Evolutionary conservation across 2,329 filamentous ascomycete genomes (phyloP).

Genomic region (Arthrobotrys megalospora): DNA sequence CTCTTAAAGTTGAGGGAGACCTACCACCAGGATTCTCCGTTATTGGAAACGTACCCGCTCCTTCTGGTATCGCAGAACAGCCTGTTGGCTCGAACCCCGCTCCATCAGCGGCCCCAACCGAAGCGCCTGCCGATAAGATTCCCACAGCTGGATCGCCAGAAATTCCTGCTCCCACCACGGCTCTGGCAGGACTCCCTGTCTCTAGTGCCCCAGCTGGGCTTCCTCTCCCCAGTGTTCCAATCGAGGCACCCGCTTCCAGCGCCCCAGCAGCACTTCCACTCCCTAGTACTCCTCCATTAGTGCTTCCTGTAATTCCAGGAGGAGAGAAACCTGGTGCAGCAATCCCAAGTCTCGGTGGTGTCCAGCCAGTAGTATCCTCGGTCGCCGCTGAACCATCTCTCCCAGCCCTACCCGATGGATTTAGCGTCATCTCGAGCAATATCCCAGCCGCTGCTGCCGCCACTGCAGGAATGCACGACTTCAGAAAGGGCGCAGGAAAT

Average conservation of each 20-base stretch:
- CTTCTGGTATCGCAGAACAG: constrained; percentile 3
- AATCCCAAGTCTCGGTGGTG: not conserved
- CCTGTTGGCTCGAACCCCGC: not conserved
- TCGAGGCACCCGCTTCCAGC: not conserved
- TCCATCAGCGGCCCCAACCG: constrained; percentile 3
- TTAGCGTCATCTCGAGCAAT: constrained; percentile 42
- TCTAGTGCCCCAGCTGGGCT: not conserved
- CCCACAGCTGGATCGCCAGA: not conserved
- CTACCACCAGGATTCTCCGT: constrained; percentile 51
- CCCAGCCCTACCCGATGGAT: constrained; percentile 31
- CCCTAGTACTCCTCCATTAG: not conserved
- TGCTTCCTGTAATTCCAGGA: constrained; percentile 12
- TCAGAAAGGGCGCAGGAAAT: not conserved
- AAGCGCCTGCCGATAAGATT: not conserved
- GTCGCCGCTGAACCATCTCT: not conserved
- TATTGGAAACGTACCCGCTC: constrained; percentile 6
- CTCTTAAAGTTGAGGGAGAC: constrained; percentile 32
- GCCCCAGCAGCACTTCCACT: constrained; percentile 1
- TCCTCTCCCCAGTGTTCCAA: not conserved
- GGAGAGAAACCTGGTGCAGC: not conserved
- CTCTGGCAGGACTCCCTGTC: not conserved
- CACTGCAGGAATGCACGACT: constrained; percentile 11
- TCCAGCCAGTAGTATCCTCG: constrained; percentile 3
- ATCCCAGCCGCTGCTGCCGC: constrained; percentile 18
- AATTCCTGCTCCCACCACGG: not conserved